phyloP scores from a whole-genome alignment of 192 early-diverging fungal species.

The Rhizophagus sp. region DNA sequence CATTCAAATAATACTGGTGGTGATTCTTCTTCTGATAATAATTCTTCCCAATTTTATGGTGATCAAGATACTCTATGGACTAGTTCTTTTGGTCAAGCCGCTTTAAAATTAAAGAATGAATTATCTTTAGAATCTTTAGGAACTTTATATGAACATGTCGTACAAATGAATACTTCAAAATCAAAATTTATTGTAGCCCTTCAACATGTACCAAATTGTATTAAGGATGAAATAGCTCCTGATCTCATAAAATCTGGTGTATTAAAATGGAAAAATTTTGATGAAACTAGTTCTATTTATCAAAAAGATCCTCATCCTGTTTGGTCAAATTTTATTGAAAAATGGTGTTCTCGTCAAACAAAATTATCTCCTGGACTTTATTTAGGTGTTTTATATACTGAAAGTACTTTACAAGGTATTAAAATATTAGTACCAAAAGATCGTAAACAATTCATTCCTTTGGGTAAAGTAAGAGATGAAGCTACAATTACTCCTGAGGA shows the following conservation, averaged over 20 bases:
- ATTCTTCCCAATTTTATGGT: constrained; percentile 17
- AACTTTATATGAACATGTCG: constrained; percentile 43
- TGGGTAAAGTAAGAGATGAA: constrained; percentile 43
- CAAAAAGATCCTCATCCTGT: constrained; percentile 25
- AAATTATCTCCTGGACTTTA: constrained; percentile 48
- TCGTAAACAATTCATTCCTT: constrained; percentile 47
- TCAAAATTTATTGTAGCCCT: constrained; percentile 48
- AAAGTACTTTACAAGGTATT: constrained; percentile 46
- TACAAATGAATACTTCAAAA: constrained; percentile 36
- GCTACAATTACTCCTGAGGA: constrained; percentile 36
- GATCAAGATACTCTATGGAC: constrained; percentile 30
- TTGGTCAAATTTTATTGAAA: constrained; percentile 30
- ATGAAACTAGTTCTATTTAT: constrained; percentile 29
- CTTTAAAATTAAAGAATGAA: constrained; percentile 31
- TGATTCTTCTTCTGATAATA: not conserved
- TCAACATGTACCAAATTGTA: constrained; percentile 38
- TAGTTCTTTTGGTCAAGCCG: constrained; percentile 25
- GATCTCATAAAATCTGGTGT: constrained; percentile 38
- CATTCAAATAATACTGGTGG: constrained; percentile 8
- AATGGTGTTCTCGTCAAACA: constrained; percentile 36
- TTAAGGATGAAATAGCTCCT: constrained; percentile 37
- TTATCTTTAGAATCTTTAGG: constrained; percentile 33
- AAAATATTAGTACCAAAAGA: constrained; percentile 45
- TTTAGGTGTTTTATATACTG: constrained; percentile 49
- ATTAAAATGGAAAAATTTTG: constrained; percentile 44